Evolutionary conservation across 73 alveolate species (phyloP).

Genomic region (Uronychia setigera): DNA sequence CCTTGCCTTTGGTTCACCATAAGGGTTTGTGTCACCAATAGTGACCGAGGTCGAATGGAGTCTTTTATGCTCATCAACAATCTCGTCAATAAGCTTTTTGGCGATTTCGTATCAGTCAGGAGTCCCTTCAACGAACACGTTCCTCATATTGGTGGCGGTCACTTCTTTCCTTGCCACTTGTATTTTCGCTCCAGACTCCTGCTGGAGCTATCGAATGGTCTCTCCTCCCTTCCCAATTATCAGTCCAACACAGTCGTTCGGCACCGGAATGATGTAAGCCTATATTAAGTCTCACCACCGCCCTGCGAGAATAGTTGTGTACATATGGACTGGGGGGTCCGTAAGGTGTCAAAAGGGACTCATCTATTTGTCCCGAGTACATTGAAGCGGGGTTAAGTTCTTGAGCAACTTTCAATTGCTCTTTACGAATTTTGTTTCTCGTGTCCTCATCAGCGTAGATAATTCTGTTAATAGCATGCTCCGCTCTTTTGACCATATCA

Average conservation of each 20-base stretch:
- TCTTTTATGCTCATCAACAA: conserved; percentile 86
- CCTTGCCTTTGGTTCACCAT: conserved; percentile 78
- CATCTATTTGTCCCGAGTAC: conserved; percentile 64
- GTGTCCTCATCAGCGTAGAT: conserved; percentile 92
- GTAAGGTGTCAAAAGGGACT: conserved; percentile 90
- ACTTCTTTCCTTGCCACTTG: conserved; percentile 93
- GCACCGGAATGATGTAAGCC: conserved; percentile 89
- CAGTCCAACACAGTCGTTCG: conserved; percentile 93
- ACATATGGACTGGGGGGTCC: conserved; percentile 89
- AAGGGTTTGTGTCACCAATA: conserved; percentile 84
- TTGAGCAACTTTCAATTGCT: conserved; percentile 84
- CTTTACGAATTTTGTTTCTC: conserved; percentile 88
- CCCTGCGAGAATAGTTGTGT: background rate
- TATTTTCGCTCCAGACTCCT: conserved; percentile 93
- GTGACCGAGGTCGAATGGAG: conserved; percentile 42
- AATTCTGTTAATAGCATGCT: conserved; percentile 87
- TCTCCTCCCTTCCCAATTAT: conserved; percentile 97
- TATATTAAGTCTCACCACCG: conserved; percentile 15
- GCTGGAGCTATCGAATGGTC: conserved; percentile 87
- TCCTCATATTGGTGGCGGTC: conserved; percentile 88
- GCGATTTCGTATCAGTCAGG: conserved; percentile 89
- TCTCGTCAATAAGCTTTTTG: conserved; percentile 82
- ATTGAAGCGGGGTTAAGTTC: conserved; percentile 62
- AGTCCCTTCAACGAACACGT: conserved; percentile 95
- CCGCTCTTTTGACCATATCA: conserved; percentile 87